Evolutionary conservation across 2,329 filamentous ascomycete species (phyloP).

Genomic region (Colletotrichum caudatum): DNA sequence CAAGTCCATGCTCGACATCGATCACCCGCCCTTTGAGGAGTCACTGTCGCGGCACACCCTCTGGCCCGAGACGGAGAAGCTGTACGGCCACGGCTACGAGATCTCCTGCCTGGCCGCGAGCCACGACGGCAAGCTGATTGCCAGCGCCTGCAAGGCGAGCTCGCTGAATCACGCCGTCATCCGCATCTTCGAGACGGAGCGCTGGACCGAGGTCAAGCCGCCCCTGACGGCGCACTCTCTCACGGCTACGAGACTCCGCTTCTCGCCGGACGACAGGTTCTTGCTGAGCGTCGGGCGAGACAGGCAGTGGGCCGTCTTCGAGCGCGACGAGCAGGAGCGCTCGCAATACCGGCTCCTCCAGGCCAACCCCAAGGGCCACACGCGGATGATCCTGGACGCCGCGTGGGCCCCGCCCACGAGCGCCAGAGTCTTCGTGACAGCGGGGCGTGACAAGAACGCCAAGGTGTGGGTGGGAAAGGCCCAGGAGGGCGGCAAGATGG

Average conservation of each 20-base stretch:
- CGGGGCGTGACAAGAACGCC: constrained; percentile 88
- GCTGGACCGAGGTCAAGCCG: constrained; percentile 89
- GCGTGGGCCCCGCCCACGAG: constrained; percentile 77
- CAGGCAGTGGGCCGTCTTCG: constrained; percentile 89
- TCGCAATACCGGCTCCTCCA: constrained; percentile 68
- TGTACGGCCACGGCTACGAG: constrained; percentile 98
- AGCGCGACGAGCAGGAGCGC: constrained; percentile 56
- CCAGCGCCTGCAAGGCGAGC: constrained; percentile 92
- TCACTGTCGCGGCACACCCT: constrained; percentile 89
- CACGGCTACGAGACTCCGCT: constrained; percentile 85
- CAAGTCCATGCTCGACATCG: constrained; percentile 72
- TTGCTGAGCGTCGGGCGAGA: constrained; percentile 92
- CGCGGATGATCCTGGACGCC: constrained; percentile 90
- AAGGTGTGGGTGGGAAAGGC: constrained; percentile 71
- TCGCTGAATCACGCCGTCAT: constrained; percentile 96
- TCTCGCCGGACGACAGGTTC: constrained; percentile 78
- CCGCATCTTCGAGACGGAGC: constrained; percentile 85
- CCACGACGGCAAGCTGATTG: constrained; percentile 80
- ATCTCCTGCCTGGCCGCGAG: constrained; percentile 88
- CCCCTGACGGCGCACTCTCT: constrained; percentile 86
- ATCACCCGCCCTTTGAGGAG: constrained; percentile 88
- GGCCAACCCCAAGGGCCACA: constrained; percentile 85
- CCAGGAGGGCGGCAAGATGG: constrained; percentile 48
- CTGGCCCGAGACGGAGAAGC: constrained; percentile 95
- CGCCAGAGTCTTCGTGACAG: constrained; percentile 78